Percentiles rank a stretch among this genome's conserved stretches.
These are phyloP conservation scores for Neltuma alba DNA, from an alignment of 306 rosid genomes.

Conservation along the genomic window DNA sequence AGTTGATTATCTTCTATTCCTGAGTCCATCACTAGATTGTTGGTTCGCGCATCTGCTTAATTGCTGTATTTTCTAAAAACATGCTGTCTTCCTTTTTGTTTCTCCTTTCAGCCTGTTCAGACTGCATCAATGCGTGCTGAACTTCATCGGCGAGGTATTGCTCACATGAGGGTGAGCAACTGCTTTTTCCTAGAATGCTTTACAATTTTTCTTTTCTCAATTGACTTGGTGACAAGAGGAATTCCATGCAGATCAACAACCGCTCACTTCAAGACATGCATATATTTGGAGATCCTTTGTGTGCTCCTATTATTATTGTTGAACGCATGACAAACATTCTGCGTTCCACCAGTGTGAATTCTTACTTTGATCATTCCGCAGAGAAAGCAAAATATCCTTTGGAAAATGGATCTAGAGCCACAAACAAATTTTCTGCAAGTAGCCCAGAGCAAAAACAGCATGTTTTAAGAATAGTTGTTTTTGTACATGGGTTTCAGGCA, in stretches of 20 bases:
- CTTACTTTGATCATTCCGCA: constrained; percentile 55
- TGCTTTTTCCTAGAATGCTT: constrained; percentile 25
- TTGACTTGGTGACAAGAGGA: constrained; percentile 26
- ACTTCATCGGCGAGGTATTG: constrained; percentile 87
- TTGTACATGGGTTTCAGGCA: constrained; percentile 99
- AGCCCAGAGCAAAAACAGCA: constrained; percentile 50
- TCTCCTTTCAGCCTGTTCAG: constrained; percentile 73
- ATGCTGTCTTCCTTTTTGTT: constrained; percentile 16
- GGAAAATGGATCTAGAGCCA: constrained; percentile 49
- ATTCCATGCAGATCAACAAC: constrained; percentile 77
- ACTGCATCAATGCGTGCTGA: constrained; percentile 83
- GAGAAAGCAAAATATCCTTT: constrained; percentile 39
- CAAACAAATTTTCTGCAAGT: constrained; percentile 43
- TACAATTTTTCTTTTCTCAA: constrained; percentile 15
- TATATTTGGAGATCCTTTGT: constrained; percentile 80
- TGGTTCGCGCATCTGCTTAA: constrained; percentile 2
- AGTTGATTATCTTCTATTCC: constrained; percentile 18
- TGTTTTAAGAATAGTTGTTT: constrained; percentile 76
- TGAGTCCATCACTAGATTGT: constrained; percentile 18
- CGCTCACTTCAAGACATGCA: constrained; percentile 86
- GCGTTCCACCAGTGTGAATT: constrained; percentile 58
- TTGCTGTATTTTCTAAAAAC: constrained; percentile 17
- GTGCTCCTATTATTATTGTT: constrained; percentile 74
- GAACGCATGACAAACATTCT: constrained; percentile 65
- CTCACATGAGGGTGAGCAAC: constrained; percentile 81